These are phyloP conservation scores for Clarireedia homoeocarpa DNA, from an alignment of 2,329 filamentous ascomycete species.

Conservation along the genomic window DNA sequence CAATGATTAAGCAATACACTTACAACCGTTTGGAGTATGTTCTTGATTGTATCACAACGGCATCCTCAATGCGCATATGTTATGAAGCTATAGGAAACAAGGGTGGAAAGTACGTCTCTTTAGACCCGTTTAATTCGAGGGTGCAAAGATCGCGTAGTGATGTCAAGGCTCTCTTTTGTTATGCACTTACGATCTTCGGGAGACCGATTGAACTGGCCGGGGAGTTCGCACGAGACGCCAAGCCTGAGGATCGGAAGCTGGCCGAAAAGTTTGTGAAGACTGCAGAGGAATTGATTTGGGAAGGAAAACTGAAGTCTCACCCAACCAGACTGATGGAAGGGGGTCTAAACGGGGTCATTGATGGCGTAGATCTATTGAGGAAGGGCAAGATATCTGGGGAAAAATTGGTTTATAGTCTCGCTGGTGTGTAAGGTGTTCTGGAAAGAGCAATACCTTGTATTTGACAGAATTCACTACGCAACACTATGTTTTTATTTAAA, in stretches of 20 bases:
- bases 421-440: not conserved
- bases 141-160: not conserved
- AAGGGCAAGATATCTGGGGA: conserved; percentile 1
- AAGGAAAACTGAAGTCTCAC: not conserved
- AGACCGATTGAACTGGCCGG: not conserved
- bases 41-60: conserved; percentile 33
- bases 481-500: no score
- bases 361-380: conserved; percentile 1
- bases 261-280: not conserved
- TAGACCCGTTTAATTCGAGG: conserved; percentile 11
- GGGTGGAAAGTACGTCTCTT: conserved; percentile 24
- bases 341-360: not conserved
- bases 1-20: conserved; percentile 33
- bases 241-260: conserved; percentile 2
- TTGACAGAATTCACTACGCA: no score
- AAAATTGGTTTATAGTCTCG: not conserved
- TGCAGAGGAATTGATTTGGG: not conserved
- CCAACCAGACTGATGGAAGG: not conserved
- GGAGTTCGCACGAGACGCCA: conserved; percentile 2
- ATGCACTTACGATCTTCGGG: conserved; percentile 1
- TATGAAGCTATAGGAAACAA: conserved; percentile 31
- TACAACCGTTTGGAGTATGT: conserved; percentile 31
- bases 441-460: no score
- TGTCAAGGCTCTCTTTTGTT: not conserved
- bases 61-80: conserved; percentile 30